Conservation (phyloP, 75 land plant species). For the Cunninghamia lanceolata region DNA sequence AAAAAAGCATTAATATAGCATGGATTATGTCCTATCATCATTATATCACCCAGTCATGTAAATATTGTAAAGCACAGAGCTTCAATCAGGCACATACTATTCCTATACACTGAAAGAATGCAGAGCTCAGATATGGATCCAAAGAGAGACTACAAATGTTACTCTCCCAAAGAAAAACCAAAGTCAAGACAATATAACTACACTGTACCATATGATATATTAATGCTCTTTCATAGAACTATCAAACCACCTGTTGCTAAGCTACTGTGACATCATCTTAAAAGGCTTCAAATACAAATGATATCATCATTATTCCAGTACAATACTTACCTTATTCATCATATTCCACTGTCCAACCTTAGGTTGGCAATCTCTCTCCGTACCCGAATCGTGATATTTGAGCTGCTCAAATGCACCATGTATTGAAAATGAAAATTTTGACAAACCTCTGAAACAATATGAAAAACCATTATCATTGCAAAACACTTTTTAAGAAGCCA, state of each 20-base stretch:
- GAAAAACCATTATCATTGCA: background rate
- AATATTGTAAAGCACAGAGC: no score
- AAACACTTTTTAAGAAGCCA: background rate
- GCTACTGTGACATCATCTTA: background rate
- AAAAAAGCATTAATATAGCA: background rate
- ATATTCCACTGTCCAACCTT: constrained; percentile 98
- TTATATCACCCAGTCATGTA: no score
- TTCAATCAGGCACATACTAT: no score
- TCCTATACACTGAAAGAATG: background rate
- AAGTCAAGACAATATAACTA: background rate
- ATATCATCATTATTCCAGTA: background rate
- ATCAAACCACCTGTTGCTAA: background rate
- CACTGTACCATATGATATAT: background rate
- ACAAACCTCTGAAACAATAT: background rate
- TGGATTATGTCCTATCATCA: background rate
- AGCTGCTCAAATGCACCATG: constrained; percentile 46
- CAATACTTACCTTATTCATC: constrained; percentile 78
- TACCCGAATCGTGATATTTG: constrained; percentile 92
- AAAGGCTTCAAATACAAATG: background rate
- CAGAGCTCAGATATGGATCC: background rate
- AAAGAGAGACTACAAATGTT: no score
- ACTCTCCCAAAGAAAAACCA: background rate
- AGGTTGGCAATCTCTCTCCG: constrained; percentile 82
- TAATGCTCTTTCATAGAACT: background rate
- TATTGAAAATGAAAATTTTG: background rate